These are phyloP conservation scores for Epichloe gansuensis DNA, from an alignment of 2,329 filamentous ascomycete species.

Conservation along the genomic window DNA sequence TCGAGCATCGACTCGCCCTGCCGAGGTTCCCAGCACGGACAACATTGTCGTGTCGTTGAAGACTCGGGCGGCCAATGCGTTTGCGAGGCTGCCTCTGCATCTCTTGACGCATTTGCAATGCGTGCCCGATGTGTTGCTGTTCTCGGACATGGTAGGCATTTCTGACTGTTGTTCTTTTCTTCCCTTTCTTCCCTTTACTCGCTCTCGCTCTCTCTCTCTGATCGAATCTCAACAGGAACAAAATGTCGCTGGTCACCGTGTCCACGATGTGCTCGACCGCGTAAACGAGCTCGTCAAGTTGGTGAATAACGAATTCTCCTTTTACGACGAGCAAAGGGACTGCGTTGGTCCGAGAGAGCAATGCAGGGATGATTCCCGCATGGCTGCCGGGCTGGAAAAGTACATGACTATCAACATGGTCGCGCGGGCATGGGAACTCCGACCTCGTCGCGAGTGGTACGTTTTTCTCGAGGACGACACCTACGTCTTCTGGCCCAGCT, in stretches of 20 bases:
- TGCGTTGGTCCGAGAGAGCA: constrained; percentile 36
- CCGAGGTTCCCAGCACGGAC: constrained; percentile 28
- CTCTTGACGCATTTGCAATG: constrained; percentile 42
- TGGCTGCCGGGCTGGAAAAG: constrained; percentile 44
- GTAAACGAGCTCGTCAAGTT: constrained; percentile 25
- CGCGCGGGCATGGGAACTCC: constrained; percentile 40
- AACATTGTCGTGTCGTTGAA: constrained; percentile 43
- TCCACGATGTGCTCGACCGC: constrained; percentile 29
- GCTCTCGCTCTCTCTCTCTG: neutral
- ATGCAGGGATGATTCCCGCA: constrained; percentile 22
- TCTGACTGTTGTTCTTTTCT: neutral
- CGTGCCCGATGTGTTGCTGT: constrained; percentile 42
- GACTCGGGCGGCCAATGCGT: constrained; percentile 45
- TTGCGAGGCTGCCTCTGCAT: constrained; percentile 42
- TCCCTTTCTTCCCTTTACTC: neutral
- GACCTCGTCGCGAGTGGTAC: constrained; percentile 44
- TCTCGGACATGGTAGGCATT: constrained; percentile 35
- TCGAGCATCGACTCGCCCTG: constrained; percentile 28
- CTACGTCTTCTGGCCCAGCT: constrained; percentile 43
- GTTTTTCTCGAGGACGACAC: constrained; percentile 48
- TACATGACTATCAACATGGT: constrained; percentile 51
- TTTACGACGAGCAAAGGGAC: constrained; percentile 32
- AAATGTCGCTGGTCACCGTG: constrained; percentile 33
- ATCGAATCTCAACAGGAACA: constrained; percentile 25
- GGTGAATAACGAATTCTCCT: constrained; percentile 30